These are phyloP conservation scores for Medakamo hakoo DNA, from an alignment of 139 green algal species.

Conservation along the genomic window DNA sequence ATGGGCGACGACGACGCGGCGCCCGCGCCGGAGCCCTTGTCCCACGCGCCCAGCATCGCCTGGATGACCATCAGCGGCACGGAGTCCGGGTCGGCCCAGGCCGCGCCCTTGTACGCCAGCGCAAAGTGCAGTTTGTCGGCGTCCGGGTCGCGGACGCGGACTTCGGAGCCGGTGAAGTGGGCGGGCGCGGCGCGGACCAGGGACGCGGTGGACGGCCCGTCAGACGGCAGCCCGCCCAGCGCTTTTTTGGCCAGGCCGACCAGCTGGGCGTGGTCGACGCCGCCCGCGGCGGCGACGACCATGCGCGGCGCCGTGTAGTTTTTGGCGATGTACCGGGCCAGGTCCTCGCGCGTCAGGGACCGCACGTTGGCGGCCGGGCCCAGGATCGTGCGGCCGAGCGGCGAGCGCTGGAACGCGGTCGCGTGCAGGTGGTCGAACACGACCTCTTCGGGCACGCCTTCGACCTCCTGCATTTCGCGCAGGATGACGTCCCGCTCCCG, in stretches of 20 bases:
- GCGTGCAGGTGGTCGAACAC: slow-evolving; percentile 98
- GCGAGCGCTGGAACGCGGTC: slow-evolving; percentile 93
- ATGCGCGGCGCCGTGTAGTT: slow-evolving; percentile 87
- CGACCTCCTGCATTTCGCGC: slow-evolving; percentile 88
- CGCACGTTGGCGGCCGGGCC: slow-evolving; percentile 86
- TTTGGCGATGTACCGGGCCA: slow-evolving; percentile 87
- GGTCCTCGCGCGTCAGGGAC: slow-evolving; percentile 65
- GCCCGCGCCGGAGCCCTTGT: slow-evolving; percentile 40
- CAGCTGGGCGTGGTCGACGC: slow-evolving; percentile 85
- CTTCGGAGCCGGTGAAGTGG: slow-evolving; percentile 87
- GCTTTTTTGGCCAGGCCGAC: slow-evolving; percentile 56
- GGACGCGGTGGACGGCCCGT: slow-evolving; percentile 21
- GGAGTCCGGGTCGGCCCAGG: slow-evolving; percentile 86
- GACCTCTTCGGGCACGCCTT: slow-evolving; percentile 64
- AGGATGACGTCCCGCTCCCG: slow-evolving; percentile 90
- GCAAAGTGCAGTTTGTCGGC: slow-evolving; percentile 55
- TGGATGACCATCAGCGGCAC: slow-evolving; percentile 96
- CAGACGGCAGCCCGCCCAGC: slow-evolving; percentile 45
- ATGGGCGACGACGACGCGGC: slow-evolving; percentile 25
- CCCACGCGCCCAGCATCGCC: slow-evolving; percentile 47
- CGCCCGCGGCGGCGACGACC: slow-evolving; percentile 75
- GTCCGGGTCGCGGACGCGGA: slow-evolving; percentile 84
- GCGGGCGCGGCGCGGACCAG: slow-evolving; percentile 44
- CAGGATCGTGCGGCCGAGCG: slow-evolving; percentile 90
- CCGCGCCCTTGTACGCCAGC: slow-evolving; percentile 84